Base-by-base conservation (phyloP, 2,329 filamentous ascomycete genomes). In the Ramichloridium luteum region DNA sequence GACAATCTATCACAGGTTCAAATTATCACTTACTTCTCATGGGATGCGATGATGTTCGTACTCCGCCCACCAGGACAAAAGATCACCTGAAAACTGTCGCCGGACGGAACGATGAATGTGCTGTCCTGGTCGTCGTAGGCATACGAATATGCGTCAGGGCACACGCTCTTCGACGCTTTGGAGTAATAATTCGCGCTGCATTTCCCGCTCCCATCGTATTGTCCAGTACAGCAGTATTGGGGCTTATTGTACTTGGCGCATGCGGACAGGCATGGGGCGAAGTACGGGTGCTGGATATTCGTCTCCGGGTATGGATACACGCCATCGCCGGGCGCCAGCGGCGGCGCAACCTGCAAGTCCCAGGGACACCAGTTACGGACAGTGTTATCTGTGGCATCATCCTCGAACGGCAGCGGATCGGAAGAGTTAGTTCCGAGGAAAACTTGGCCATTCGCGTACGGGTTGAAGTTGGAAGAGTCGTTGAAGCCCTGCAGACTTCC, bases 121-220 rank as follows among this genome's bases (percentile, higher is more conserved):
- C 66, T 70, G 8, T 59, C 63, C 42, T 68, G 61, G 41, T 73
- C 69, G 43, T 73, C 68, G 40, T 68, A 71, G n/a, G 69, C 65
- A 53, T 72, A 92, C 48, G 77, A 83, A 58, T 90, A 92, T 3
- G 82, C 82, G 56, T 92, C 83, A 1, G 83, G 82, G 51, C 83
- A 92, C 9, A 88, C 68, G 3, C 58, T 60, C 61, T 92, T 90
- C 32, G 80, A 79, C 8, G 65, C 64, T 36, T 63, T 70, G 43
- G 76, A 75, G 59, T 86, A 90, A 25, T 70, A 57, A 30, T 74
- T 74, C 3, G 78, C 74, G 37, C 65, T 61, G 60, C 82, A 90
- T 29, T 64, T 62, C 14, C 67, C 61, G 2, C 78, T 68, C 23
- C 68, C 67, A 47, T 77, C 65, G 56, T 78, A 80, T 9, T 68